Evolutionary conservation across 2,329 filamentous ascomycete genomes (phyloP).

Genomic region (Ascosphaera apis): DNA sequence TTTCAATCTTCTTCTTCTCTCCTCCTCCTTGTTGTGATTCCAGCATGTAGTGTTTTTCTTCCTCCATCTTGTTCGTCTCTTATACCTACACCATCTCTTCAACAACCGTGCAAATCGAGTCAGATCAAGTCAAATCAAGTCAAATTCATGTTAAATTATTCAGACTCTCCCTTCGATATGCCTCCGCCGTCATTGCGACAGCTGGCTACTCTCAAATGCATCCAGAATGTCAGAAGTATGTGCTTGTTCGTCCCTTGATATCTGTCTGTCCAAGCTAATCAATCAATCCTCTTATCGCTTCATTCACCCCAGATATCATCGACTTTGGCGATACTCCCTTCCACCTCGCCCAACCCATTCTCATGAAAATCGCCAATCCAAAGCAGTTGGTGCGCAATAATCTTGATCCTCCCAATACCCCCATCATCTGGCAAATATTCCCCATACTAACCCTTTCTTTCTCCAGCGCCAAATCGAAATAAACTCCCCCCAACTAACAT

Average conservation of each 20-base stretch:
- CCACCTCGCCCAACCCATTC: slow-evolving; percentile 39
- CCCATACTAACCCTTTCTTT: slow-evolving; percentile 2
- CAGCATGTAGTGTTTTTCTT: too few species aligned
- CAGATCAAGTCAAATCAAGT: too few species aligned
- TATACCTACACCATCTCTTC: too few species aligned
- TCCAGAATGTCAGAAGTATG: slow-evolving; percentile 17
- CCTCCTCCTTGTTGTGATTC: too few species aligned
- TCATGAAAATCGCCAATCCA: slow-evolving; percentile 48
- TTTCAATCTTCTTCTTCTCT: neutral
- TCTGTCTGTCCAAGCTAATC: neutral
- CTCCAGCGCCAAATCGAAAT: slow-evolving; percentile 38
- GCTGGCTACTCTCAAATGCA: slow-evolving; percentile 14
- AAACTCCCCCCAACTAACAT: slow-evolving; percentile 52
- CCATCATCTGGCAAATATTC: neutral
- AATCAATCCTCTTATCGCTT: slow-evolving; percentile 2
- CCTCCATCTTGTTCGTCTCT: too few species aligned
- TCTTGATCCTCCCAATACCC: neutral
- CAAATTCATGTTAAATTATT: too few species aligned
- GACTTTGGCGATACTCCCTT: slow-evolving; percentile 53
- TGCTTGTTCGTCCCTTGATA: neutral
- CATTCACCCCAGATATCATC: slow-evolving; percentile 26
- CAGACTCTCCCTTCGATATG: slow-evolving; percentile 10
- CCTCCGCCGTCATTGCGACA: slow-evolving; percentile 14
- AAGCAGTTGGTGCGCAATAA: slow-evolving; percentile 38
- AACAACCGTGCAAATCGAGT: too few species aligned